Base-by-base conservation (phyloP, 2,329 filamentous ascomycete genomes). In the Clarireedia homoeocarpa region DNA sequence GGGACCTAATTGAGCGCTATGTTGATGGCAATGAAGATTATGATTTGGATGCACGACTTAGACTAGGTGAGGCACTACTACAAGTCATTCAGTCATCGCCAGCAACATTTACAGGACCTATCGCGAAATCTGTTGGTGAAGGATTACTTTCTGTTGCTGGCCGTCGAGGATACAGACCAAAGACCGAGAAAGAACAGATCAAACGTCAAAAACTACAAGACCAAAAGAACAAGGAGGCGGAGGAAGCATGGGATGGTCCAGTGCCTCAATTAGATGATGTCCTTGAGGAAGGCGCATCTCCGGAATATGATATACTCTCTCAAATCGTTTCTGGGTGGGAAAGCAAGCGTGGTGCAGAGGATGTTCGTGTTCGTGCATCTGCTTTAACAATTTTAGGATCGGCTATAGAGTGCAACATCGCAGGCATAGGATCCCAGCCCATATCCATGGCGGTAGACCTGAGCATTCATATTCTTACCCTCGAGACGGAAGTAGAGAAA, bases 251-350 rank as follows among this genome's bases (percentile, higher is more conserved):
- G 78, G 79, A 75, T 26, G 81, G 80, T 1, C 73, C 77, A 7
- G 76, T 78, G 1, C 73, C 75, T 1, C 74, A 78, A 53, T 65
- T 78, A 14, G 70, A 73, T 26, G 77, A 80, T 55, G 58, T 61
- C 20, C 51, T 66, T 2, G 65, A 64, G 5, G 24, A 38, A 0
- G 62, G 65, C 36, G 39, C 42, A 5, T 12, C 50, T 14, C 58
- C 61, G 20, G 63, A 68, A 12, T 77, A 77, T 55, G 82, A 76
- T 30, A 74, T 78, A 48, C 66, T 85, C 12, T 72, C 75, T 23
- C 74, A 77, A 57, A 88, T 89, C 58, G 74, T 89, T 0, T 72
- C 77, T 14, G 85, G 84, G 0, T 89, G 86, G 86, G 78, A 85
- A 61, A 78, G 83, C 59, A 83, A 81, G 55, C 73, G 77, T 15